phyloP scores from a whole-genome alignment of 2,329 filamentous ascomycete genomes.

The Rutstroemia sp. region DNA sequence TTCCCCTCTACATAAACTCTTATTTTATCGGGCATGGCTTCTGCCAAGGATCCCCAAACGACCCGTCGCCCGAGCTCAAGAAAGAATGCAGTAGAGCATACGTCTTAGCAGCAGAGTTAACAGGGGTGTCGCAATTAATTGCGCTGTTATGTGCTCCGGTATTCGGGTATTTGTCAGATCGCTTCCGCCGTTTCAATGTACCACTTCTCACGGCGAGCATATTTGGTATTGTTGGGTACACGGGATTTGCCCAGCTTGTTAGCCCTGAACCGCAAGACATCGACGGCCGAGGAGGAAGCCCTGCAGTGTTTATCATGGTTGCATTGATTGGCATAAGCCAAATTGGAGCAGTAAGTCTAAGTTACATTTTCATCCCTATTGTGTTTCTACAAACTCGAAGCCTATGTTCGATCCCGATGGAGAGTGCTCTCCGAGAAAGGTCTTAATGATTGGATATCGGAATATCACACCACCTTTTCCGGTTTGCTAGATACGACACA shows the following conservation, averaged over 20 bases:
- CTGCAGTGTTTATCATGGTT: slow-evolving; percentile 67
- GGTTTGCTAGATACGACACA: no score
- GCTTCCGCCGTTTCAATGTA: slow-evolving; percentile 57
- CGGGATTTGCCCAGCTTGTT: slow-evolving; percentile 63
- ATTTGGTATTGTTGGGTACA: slow-evolving; percentile 72
- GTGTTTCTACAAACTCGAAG: neutral
- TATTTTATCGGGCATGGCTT: slow-evolving; percentile 78
- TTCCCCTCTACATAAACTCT: slow-evolving; percentile 86
- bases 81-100: slow-evolving; percentile 81
- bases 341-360: slow-evolving; percentile 58
- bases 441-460: no score
- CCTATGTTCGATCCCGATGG: no score
- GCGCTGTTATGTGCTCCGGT: slow-evolving; percentile 78
- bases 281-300: slow-evolving; percentile 58
- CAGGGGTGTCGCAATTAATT: slow-evolving; percentile 80
- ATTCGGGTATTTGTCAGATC: slow-evolving; percentile 80
- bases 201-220: slow-evolving; percentile 67
- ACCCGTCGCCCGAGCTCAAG: slow-evolving; percentile 68
- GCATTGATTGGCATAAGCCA: slow-evolving; percentile 83
- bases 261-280: slow-evolving; percentile 67
- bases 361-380: neutral
- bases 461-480: no score
- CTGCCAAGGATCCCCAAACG: slow-evolving; percentile 60
- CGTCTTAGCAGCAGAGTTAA: slow-evolving; percentile 76
- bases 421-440: no score